Evolutionary conservation across 163 green algal genomes (phyloP).

Genomic region (Smithsoniella earleae): DNA sequence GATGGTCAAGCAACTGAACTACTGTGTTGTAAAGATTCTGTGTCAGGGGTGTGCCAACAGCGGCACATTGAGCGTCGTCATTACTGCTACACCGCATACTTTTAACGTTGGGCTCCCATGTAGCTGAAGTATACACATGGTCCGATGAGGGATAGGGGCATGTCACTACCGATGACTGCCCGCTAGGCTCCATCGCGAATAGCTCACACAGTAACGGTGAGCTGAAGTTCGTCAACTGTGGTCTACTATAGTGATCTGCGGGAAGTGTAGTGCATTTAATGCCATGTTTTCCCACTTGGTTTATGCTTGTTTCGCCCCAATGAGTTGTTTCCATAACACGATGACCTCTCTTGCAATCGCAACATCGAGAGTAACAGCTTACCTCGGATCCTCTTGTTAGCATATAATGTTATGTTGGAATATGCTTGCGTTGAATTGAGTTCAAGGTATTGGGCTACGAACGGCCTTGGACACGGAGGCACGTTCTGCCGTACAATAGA

Average conservation of each 20-base stretch:
- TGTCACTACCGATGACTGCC: neutral
- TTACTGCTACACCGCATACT: neutral
- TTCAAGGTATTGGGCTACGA: neutral
- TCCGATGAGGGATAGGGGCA: constrained; percentile 12
- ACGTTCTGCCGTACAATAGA: neutral
- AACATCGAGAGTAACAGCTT: neutral
- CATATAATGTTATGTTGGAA: neutral
- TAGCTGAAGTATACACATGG: neutral
- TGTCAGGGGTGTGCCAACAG: neutral
- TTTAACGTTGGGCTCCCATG: neutral
- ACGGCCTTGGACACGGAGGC: neutral
- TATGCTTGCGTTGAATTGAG: constrained; percentile 1
- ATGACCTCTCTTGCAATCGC: no score
- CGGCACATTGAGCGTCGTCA: neutral
- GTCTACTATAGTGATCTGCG: constrained; percentile 24
- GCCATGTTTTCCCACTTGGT: neutral
- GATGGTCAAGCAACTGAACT: neutral
- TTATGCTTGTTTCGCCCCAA: neutral
- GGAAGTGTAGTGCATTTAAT: neutral
- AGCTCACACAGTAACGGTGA: constrained; percentile 4
- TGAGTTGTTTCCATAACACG: neutral
- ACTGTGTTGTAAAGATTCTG: neutral
- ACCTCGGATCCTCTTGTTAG: neutral
- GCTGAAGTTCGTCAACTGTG: neutral
- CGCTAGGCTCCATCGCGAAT: neutral